These are phyloP conservation scores for Populus deltoides DNA, from an alignment of 345 rosid genomes.

Conservation along the genomic window DNA sequence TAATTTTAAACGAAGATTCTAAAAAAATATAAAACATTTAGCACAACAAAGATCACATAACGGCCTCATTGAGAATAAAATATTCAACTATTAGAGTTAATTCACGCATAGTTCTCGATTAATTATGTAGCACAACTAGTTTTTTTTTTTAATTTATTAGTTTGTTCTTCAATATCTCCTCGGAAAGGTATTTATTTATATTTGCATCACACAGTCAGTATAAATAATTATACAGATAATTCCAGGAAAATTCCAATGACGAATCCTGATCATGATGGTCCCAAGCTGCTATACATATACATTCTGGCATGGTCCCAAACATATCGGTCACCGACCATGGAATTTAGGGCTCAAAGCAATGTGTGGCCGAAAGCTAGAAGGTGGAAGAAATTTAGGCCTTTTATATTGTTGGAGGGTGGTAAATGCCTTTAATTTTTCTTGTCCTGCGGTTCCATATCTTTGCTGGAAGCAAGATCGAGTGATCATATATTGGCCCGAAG, in stretches of 20 bases:
- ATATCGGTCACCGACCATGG: conserved; percentile 17
- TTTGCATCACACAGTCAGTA: background rate
- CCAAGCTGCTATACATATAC: background rate
- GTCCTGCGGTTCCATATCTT: background rate
- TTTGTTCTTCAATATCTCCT: background rate
- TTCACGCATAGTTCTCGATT: too few species aligned
- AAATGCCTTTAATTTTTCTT: background rate
- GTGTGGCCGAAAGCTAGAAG: conserved; percentile 9
- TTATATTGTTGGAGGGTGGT: background rate
- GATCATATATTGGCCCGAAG: background rate
- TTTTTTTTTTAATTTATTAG: too few species aligned
- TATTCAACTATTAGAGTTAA: too few species aligned
- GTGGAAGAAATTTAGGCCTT: too few species aligned
- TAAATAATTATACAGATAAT: background rate
- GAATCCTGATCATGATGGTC: conserved; percentile 17
- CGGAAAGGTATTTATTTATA: background rate
- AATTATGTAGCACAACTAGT: too few species aligned
- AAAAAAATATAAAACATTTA: too few species aligned
- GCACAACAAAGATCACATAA: too few species aligned
- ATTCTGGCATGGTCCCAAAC: conserved; percentile 25
- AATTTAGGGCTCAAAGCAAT: conserved; percentile 14
- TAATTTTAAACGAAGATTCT: too few species aligned
- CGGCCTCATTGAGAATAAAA: too few species aligned
- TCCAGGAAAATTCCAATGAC: background rate
- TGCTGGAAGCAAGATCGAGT: background rate